Conservation (phyloP, 2,329 filamentous ascomycete genomes). For the Ophidiomyces ophidiicola region DNA sequence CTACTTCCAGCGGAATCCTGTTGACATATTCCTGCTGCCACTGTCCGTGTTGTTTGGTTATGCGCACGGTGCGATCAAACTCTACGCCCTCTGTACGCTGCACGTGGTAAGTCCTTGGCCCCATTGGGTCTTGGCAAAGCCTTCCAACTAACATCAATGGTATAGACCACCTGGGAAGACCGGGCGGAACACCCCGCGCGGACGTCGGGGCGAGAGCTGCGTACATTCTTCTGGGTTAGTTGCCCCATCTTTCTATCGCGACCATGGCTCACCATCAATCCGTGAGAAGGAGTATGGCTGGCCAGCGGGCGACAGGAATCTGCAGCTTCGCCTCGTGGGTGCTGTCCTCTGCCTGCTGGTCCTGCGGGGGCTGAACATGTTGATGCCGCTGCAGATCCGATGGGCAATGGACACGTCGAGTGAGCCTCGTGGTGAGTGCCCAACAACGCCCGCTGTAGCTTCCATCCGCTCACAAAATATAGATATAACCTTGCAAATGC, state of each 20-base stretch:
- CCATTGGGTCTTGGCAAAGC: slow-evolving; percentile 1
- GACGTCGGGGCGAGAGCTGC: not conserved
- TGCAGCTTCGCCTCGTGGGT: not conserved
- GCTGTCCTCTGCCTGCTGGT: not conserved
- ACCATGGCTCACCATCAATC: not conserved
- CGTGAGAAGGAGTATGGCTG: too few species aligned
- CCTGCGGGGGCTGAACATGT: not conserved
- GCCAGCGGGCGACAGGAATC: not conserved
- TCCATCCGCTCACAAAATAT: not conserved
- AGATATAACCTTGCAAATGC: not conserved
- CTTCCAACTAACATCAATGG: too few species aligned
- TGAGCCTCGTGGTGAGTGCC: not conserved
- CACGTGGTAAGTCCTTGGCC: slow-evolving; percentile 2
- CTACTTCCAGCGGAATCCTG: slow-evolving; percentile 63
- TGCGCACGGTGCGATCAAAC: slow-evolving; percentile 72
- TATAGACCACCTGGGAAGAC: too few species aligned
- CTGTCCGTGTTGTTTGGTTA: slow-evolving; percentile 72
- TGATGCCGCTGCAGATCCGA: not conserved
- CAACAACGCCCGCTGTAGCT: not conserved
- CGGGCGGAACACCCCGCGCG: too few species aligned
- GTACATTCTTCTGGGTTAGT: slow-evolving; percentile 3
- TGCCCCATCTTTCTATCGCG: not conserved
- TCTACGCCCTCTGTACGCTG: slow-evolving; percentile 64
- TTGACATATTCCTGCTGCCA: slow-evolving; percentile 60
- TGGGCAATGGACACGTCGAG: not conserved